These are phyloP conservation scores for Saturnispora bothae DNA, from an alignment of 805 yeast species.

Conservation along the genomic window DNA sequence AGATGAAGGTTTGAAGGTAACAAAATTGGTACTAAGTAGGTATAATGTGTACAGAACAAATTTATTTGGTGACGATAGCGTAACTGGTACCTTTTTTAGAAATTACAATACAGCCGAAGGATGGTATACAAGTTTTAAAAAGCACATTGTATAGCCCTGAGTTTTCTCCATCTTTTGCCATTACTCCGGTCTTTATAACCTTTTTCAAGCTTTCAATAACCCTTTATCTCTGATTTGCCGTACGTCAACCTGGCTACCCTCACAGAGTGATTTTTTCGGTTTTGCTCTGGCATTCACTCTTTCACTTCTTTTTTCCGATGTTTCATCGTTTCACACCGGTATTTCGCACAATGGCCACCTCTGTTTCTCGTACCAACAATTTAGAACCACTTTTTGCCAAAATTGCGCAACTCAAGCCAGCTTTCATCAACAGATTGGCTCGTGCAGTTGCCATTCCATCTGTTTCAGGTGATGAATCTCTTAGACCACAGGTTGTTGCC, in stretches of 20 bases:
- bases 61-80: no score
- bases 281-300: neutral
- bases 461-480: conserved; percentile 80
- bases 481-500: conserved; percentile 80
- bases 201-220: no score
- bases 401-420: conserved; percentile 65
- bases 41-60: no score
- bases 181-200: no score
- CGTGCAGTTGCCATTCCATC: conserved; percentile 93
- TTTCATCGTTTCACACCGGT: conserved; percentile 1
- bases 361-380: conserved; percentile 14
- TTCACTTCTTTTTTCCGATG: conserved; percentile 1
- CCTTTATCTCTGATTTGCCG: neutral
- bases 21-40: no score
- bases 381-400: conserved; percentile 36
- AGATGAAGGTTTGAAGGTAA: no score
- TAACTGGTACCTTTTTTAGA: no score
- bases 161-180: no score
- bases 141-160: no score
- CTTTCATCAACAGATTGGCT: conserved; percentile 59
- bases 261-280: neutral
- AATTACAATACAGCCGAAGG: no score
- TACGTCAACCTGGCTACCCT: neutral
- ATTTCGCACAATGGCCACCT: conserved; percentile 1
- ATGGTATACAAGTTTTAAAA: no score